Evolutionary conservation across 2,329 filamentous ascomycete genomes (phyloP).

Genomic region (Arthroderma sp.): DNA sequence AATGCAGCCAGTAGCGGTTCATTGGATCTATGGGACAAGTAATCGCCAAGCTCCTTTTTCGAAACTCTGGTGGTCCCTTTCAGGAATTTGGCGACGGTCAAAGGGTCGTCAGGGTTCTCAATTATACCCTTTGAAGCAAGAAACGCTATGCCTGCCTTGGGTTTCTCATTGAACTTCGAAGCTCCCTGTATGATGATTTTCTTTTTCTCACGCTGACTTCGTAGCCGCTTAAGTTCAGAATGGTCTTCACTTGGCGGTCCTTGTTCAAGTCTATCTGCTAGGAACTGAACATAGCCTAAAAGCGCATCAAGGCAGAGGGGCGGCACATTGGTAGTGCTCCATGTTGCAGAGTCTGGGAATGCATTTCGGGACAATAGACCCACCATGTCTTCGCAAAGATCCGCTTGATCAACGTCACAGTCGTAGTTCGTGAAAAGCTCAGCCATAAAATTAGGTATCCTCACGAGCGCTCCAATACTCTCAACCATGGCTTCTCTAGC

Average conservation of each 20-base stretch:
- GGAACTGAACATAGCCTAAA: conserved; percentile 79
- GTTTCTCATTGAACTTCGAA: conserved; percentile 87
- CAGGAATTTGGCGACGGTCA: conserved; percentile 73
- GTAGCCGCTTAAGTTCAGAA: conserved; percentile 53
- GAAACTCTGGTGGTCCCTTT: conserved; percentile 78
- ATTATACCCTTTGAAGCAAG: conserved; percentile 80
- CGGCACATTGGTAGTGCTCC: conserved; percentile 97
- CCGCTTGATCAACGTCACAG: conserved; percentile 79
- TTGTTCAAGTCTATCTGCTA: conserved; percentile 73
- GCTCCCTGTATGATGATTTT: conserved; percentile 79
- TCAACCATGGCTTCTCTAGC: conserved; percentile 97
- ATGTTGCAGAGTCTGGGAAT: conserved; percentile 91
- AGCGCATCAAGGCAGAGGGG: conserved; percentile 87
- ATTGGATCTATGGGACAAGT: conserved; percentile 79
- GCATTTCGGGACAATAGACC: conserved; percentile 86
- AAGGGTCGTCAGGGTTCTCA: conserved; percentile 57
- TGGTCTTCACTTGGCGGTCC: conserved; percentile 51
- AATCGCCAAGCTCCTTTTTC: conserved; percentile 85
- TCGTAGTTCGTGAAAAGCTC: conserved; percentile 98
- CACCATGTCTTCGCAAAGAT: conserved; percentile 91
- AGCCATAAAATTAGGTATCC: conserved; percentile 88
- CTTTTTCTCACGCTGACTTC: conserved; percentile 65
- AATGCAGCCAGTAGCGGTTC: conserved; percentile 76
- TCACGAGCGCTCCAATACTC: conserved; percentile 77
- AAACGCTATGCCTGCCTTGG: conserved; percentile 77